A percentile compares a stretch with the other conserved stretches of the same genome.
phyloP scores from a whole-genome alignment of 352 stramenopile genomes.

The Phytophthora idaei region DNA sequence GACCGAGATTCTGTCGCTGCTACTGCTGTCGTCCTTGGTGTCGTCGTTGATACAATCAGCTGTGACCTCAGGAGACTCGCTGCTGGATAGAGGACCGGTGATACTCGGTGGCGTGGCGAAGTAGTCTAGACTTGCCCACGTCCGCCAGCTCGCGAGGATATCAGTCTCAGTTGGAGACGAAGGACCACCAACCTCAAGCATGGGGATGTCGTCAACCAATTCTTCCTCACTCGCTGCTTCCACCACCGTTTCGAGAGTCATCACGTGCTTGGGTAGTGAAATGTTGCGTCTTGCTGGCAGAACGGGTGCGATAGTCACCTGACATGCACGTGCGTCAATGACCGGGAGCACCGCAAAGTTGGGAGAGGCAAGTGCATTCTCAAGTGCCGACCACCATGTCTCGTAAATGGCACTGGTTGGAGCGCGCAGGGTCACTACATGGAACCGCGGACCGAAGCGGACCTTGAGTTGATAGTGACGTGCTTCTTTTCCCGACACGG shows the following conservation, averaged over 20 bases:
- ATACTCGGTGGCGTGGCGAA: slow-evolving; percentile 21
- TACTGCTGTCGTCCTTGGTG: slow-evolving; percentile 7
- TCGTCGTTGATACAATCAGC: neutral
- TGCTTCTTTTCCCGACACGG: slow-evolving; percentile 26
- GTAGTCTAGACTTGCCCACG: slow-evolving; percentile 34
- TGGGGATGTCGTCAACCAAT: slow-evolving; percentile 20
- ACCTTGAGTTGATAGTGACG: slow-evolving; percentile 23
- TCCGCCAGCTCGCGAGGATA: slow-evolving; percentile 40
- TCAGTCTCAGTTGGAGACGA: slow-evolving; percentile 29
- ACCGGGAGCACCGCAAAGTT: slow-evolving; percentile 26
- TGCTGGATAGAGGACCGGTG: neutral
- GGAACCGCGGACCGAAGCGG: slow-evolving; percentile 18
- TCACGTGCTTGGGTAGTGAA: slow-evolving; percentile 2
- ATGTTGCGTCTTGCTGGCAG: slow-evolving; percentile 8
- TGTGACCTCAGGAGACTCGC: neutral
- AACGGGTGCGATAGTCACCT: slow-evolving; percentile 20
- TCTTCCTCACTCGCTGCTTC: slow-evolving; percentile 4
- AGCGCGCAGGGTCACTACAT: slow-evolving; percentile 28
- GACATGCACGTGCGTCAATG: slow-evolving; percentile 15
- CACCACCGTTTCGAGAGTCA: slow-evolving; percentile 6
- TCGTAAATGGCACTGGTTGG: slow-evolving; percentile 32
- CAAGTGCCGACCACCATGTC: slow-evolving; percentile 31
- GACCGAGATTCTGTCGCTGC: slow-evolving; percentile 10
- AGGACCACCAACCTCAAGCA: slow-evolving; percentile 29
- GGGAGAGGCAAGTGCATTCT: slow-evolving; percentile 21